phyloP scores from a whole-genome alignment of 164 flowering plant species.

The Protea cynaroides region DNA sequence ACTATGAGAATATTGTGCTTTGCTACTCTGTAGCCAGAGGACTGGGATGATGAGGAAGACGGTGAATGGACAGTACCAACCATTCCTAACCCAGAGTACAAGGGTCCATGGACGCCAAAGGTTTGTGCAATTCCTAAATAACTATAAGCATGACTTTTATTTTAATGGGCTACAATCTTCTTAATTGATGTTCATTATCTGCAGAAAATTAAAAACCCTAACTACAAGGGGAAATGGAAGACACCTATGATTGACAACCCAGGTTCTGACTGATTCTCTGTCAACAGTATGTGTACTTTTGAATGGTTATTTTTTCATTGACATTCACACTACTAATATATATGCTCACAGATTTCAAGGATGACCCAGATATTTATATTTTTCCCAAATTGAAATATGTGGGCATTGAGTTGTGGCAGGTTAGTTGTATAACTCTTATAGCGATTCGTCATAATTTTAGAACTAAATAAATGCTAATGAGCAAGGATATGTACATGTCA shows the following conservation, averaged over 20 bases:
- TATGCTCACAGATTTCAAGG: slow-evolving; percentile 66
- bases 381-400: slow-evolving; percentile 72
- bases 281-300: neutral
- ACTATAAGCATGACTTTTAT: neutral
- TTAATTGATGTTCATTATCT: neutral
- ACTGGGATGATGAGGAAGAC: neutral
- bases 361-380: slow-evolving; percentile 66
- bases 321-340: neutral
- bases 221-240: slow-evolving; percentile 59
- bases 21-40: neutral
- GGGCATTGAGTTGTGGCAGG: slow-evolving; percentile 90
- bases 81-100: neutral
- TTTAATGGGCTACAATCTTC: neutral
- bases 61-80: neutral
- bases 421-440: slow-evolving; percentile 10
- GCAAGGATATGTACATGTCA: slow-evolving; percentile 20
- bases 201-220: slow-evolving; percentile 97
- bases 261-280: neutral
- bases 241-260: neutral
- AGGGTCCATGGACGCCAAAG: neutral
- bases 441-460: neutral
- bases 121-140: neutral
- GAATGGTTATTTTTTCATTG: neutral
- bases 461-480: too few relatives aligned
- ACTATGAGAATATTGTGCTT: neutral